Conservation (phyloP, 2,329 filamentous ascomycete species). For the Colletotrichum somersetense region DNA sequence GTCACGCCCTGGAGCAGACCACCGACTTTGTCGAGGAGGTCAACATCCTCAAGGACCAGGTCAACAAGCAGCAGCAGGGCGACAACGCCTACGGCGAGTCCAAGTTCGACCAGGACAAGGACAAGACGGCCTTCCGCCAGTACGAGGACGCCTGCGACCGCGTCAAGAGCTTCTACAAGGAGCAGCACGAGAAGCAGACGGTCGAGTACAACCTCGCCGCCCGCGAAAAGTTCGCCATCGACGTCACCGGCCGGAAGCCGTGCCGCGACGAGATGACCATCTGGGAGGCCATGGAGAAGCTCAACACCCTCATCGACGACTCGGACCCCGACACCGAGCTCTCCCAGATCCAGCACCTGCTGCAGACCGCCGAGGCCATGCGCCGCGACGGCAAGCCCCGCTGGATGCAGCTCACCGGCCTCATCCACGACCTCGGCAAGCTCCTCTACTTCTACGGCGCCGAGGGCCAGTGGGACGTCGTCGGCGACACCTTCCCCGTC, state of each 20-base stretch:
- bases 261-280: conserved; percentile 79
- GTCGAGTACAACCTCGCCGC: conserved; percentile 87
- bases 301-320: conserved; percentile 91
- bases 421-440: conserved; percentile 86
- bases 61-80: conserved; percentile 30
- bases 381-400: conserved; percentile 85
- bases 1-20: conserved; percentile 57
- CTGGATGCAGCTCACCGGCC: conserved; percentile 84
- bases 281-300: conserved; percentile 93
- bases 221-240: conserved; percentile 63
- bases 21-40: conserved; percentile 66
- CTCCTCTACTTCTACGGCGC: conserved; percentile 85
- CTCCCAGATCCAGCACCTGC: conserved; percentile 88
- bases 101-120: conserved; percentile 79
- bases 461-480: conserved; percentile 93
- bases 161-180: conserved; percentile 88
- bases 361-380: conserved; percentile 91
- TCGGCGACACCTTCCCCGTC: conserved; percentile 87
- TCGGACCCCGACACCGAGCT: conserved; percentile 91
- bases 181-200: conserved; percentile 78
- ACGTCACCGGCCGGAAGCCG: conserved; percentile 73
- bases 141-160: conserved; percentile 87
- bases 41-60: conserved; percentile 62
- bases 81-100: conserved; percentile 60
- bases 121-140: conserved; percentile 84